Evolutionary conservation across 1,284 basidiomycete species (phyloP).

Genomic region (Retiboletus flavoniger): DNA sequence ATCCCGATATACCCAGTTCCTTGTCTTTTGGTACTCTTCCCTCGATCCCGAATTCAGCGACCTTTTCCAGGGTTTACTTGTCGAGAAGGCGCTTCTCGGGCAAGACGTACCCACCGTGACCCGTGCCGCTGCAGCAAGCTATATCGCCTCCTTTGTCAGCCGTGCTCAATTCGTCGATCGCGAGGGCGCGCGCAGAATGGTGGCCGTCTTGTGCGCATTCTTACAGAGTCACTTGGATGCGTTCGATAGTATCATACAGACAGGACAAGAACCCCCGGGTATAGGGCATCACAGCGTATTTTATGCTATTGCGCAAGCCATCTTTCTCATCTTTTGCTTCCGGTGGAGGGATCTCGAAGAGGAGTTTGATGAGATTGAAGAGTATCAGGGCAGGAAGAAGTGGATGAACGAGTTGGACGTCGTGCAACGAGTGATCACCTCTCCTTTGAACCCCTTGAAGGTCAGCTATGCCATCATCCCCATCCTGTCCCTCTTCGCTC

Average conservation of each 20-base stretch:
- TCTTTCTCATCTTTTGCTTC: slow-evolving; percentile 98
- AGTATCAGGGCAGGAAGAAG: slow-evolving; percentile 47
- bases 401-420: slow-evolving; percentile 87
- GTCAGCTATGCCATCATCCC: slow-evolving; percentile 39
- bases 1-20: slow-evolving; percentile 96
- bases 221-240: slow-evolving; percentile 74
- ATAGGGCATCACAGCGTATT: slow-evolving; percentile 72
- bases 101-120: slow-evolving; percentile 63
- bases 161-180: slow-evolving; percentile 86
- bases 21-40: slow-evolving; percentile 94
- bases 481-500: not conserved
- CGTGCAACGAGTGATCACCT: slow-evolving; percentile 80
- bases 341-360: slow-evolving; percentile 88
- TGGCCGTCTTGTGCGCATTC: slow-evolving; percentile 83
- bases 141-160: slow-evolving; percentile 91
- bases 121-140: slow-evolving; percentile 86
- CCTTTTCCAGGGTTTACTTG: slow-evolving; percentile 89
- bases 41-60: slow-evolving; percentile 89
- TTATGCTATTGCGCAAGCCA: slow-evolving; percentile 91
- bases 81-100: slow-evolving; percentile 82
- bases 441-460: slow-evolving; percentile 87
- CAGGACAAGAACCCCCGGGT: slow-evolving; percentile 38
- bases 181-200: slow-evolving; percentile 73
- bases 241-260: slow-evolving; percentile 55
- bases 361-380: slow-evolving; percentile 52